Conservation (phyloP, 2,329 filamentous ascomycete genomes). For the Dactylellina leptospora region DNA sequence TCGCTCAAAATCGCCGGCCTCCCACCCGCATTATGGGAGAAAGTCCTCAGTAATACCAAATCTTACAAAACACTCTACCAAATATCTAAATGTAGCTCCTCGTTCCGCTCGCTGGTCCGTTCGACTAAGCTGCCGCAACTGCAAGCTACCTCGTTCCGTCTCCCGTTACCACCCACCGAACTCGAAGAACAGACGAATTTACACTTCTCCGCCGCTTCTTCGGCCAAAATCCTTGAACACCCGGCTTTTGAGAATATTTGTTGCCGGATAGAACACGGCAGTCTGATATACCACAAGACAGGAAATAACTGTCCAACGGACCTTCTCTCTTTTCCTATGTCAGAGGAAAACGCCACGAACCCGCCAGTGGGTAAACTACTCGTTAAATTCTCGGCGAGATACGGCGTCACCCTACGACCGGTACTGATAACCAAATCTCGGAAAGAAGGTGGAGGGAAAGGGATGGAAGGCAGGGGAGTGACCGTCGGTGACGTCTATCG, state of each 20-base stretch:
- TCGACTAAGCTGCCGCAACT: conserved; percentile 13
- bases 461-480: conserved; percentile 4
- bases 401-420: conserved; percentile 30
- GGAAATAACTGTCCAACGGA: conserved; percentile 43
- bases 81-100: conserved; percentile 10
- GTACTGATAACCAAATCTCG: conserved; percentile 35
- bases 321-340: conserved; percentile 32
- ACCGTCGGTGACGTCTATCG: conserved; percentile 45
- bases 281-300: conserved; percentile 52
- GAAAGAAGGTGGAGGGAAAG: not conserved
- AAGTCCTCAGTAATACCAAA: conserved; percentile 23
- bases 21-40: conserved; percentile 34
- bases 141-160: conserved; percentile 19
- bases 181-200: not conserved
- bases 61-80: conserved; percentile 27
- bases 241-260: conserved; percentile 50
- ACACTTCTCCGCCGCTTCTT: not conserved
- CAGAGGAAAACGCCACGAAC: conserved; percentile 34
- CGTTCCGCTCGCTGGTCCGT: conserved; percentile 13
- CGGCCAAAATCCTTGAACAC: conserved; percentile 19
- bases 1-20: conserved; percentile 20
- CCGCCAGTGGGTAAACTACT: conserved; percentile 32
- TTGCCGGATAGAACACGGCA: conserved; percentile 46
- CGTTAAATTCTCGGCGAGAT: conserved; percentile 36
- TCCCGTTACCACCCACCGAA: conserved; percentile 8